Base-by-base conservation (phyloP, 2,329 filamentous ascomycete genomes). In the Nannizziopsis arthrosporioides region DNA sequence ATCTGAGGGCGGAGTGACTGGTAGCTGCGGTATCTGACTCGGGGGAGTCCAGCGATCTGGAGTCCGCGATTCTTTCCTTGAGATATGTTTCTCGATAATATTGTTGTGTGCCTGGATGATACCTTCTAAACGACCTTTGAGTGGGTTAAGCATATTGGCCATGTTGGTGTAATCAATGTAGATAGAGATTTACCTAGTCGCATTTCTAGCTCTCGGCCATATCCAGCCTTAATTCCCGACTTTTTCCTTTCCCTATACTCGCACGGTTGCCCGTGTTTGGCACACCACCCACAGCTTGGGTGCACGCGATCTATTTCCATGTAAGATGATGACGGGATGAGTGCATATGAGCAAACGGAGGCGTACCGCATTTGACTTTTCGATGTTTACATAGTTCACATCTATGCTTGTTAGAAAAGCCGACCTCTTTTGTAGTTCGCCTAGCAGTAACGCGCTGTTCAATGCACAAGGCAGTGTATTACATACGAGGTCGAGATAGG, bases 191-290 rank as follows among this genome's bases (percentile, higher is more conserved):
- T 59, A 69, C 67, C 66, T 36, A 86, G 73, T 34, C 83, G 76
- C 57, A 84, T 80, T 62, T 86, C 82, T 22, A 86, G 67, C 63
- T 86, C 82, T 48, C 82, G 76, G 12, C 82, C 82, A 61, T 86
- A 86, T 2, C 78, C 79, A 56, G 79, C 75, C 27, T 76, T 69
- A 34, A 76, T 70, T 2, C 82, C 81, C 6, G 81, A 80, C 61
- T 84, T 84, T 66, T 84, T 83, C 37, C 81, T 72, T 57, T 83
- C 81, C 52, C 77, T 78, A 60, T 85, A 85, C 60, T 82, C 77
- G 60, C 81, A 85, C 37, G 72, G 56, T 54, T 82, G 77, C 50
- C 75, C 74, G 62, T 85, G 83, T 44, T 81, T 76, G 43, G 77
- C 66, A 61, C 81, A 85, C 81, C 81, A 85, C 17, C 80, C 80